These are phyloP conservation scores for Erodium texanum DNA, from an alignment of 441 rosid genomes.

Conservation along the genomic window DNA sequence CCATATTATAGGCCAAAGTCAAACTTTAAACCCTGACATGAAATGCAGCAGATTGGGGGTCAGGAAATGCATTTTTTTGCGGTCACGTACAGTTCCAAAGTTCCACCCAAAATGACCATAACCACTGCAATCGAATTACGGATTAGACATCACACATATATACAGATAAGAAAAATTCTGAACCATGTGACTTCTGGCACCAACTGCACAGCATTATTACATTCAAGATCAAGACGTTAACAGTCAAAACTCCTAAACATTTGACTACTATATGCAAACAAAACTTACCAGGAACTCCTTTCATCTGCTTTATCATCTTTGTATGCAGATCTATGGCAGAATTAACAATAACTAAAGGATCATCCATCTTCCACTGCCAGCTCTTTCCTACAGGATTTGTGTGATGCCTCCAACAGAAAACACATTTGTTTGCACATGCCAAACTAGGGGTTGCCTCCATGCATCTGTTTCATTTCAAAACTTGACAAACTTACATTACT, in stretches of 20 bases:
- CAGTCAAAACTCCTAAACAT: background rate
- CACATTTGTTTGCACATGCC: conserved; percentile 97
- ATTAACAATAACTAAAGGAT: conserved; percentile 70
- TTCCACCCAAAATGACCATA: background rate
- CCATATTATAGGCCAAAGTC: background rate
- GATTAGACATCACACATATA: background rate
- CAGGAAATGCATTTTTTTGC: background rate
- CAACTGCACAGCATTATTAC: background rate
- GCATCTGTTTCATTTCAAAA: conserved; percentile 44
- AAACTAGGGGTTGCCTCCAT: conserved; percentile 97
- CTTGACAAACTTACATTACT: conserved; percentile 6
- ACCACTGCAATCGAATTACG: background rate
- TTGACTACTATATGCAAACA: conserved; percentile 9
- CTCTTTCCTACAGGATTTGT: conserved; percentile 95
- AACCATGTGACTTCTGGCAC: background rate
- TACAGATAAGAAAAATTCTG: background rate
- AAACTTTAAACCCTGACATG: background rate
- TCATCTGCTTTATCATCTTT: conserved; percentile 95
- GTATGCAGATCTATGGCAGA: conserved; percentile 74
- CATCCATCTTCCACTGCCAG: conserved; percentile 99
- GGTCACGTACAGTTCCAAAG: background rate
- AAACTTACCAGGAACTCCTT: conserved; percentile 87
- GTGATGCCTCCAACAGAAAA: conserved; percentile 98
- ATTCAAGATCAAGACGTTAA: background rate
- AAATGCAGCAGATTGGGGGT: background rate